These are phyloP conservation scores for Pichia sp. DNA, from an alignment of 1,139 yeast species.

Conservation along the genomic window DNA sequence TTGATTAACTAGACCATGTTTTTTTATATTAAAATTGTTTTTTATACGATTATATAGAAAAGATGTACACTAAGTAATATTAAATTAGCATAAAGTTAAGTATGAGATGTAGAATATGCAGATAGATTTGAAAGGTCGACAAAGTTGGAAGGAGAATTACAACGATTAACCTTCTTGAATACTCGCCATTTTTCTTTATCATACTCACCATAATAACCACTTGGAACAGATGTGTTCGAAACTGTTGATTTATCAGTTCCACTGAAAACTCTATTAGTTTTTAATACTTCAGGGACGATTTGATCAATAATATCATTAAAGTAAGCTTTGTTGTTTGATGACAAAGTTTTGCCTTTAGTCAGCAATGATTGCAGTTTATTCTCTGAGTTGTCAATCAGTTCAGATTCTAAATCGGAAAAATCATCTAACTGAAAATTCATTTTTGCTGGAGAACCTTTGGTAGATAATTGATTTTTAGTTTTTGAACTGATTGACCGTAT, in stretches of 20 bases:
- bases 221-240: conserved; percentile 42
- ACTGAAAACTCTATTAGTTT: conserved; percentile 1
- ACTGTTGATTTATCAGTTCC: conserved; percentile 12
- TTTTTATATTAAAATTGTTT: no score
- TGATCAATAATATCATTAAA: not conserved
- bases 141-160: not conserved
- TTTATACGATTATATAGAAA: not conserved
- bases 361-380: not conserved
- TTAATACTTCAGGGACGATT: not conserved
- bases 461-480: not conserved
- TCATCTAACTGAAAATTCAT: not conserved
- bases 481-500: conserved; percentile 7
- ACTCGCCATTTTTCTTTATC: conserved; percentile 62
- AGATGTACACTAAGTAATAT: not conserved
- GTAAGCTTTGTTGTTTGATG: not conserved
- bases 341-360: not conserved
- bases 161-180: conserved; percentile 30
- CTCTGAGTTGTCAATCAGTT: not conserved
- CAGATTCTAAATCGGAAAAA: not conserved
- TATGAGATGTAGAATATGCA: not conserved
- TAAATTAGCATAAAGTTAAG: no score
- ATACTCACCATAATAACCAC: conserved; percentile 57
- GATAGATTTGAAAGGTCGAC: not conserved
- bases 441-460: no score
- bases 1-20: not conserved